phyloP scores from a whole-genome alignment of 371 early-diverging fungal genomes.

The Caulochytrium protostelioides region DNA sequence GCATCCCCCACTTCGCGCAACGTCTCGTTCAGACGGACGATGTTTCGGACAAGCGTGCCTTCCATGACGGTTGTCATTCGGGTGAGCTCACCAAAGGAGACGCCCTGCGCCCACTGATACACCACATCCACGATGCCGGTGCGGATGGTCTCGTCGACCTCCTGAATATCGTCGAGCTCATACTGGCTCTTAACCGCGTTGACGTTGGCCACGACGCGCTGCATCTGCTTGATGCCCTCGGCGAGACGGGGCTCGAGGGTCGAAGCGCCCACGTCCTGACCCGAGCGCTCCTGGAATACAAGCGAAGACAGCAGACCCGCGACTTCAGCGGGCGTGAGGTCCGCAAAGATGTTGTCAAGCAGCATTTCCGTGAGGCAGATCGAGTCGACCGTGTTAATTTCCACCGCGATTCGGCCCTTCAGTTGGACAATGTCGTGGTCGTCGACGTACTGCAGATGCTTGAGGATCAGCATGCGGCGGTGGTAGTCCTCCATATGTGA shows the following conservation, averaged over 20 bases:
- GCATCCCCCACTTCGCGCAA: slow-evolving; percentile 87
- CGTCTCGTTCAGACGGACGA: slow-evolving; percentile 90
- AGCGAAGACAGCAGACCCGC: slow-evolving; percentile 89
- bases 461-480: slow-evolving; percentile 60
- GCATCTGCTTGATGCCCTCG: too few species aligned
- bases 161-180: slow-evolving; percentile 5
- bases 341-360: slow-evolving; percentile 79
- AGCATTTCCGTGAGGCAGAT: slow-evolving; percentile 93
- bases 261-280: slow-evolving; percentile 12
- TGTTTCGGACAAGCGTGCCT: slow-evolving; percentile 69
- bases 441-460: slow-evolving; percentile 53
- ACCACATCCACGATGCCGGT: slow-evolving; percentile 80
- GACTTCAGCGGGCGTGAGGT: slow-evolving; percentile 75
- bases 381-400: slow-evolving; percentile 86
- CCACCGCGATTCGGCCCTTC: slow-evolving; percentile 91
- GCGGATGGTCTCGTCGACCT: slow-evolving; percentile 15
- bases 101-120: slow-evolving; percentile 93
- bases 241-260: too few species aligned
- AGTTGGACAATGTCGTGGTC: slow-evolving; percentile 66
- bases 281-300: slow-evolving; percentile 94
- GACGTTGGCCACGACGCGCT: not conserved
- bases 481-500: too few species aligned
- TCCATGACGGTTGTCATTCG: slow-evolving; percentile 86
- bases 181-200: not conserved
- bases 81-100: slow-evolving; percentile 84